Base-by-base conservation (phyloP, 768 basidiomycete species). In the Panaeolus cyanescens region DNA sequence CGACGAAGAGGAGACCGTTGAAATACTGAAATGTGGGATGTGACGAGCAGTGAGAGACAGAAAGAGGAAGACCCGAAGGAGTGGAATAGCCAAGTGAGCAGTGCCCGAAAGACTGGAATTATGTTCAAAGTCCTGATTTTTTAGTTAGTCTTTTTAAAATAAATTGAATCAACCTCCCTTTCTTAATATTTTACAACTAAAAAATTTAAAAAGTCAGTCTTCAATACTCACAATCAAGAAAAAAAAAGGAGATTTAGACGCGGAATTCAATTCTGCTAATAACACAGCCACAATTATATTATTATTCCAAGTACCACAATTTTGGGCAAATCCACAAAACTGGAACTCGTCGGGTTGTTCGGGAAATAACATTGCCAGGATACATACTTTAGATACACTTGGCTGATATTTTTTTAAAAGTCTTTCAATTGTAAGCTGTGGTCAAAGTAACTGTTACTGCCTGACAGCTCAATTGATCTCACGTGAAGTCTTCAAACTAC, bases 11-110 rank as follows among this genome's bases (percentile, higher is more conserved):
- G 59, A 67, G 58, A 50, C 60, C 62, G 59, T 45, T n/a, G 50
- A 61, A 42, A 64, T 54, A 32, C 36, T 36, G 40, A 56, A 42
- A 34, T 55, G 61, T 62, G 62, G 68, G 65, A 67, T 62, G 57
- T 42, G 54, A 63, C 7, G 45, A 28, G 45, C 25, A 42, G 50
- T 64, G 69, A 57, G 67, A 66, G 70, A 64, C 63, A 67, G 66
- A 67, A 65, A 65, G 63, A 67, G 63, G 64, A 66, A 64, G 75
- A 79, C 76, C 77, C 78, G 74, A 77, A 65, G 75, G 72, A 79
- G 73, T 78, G 78, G 78, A 72, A 72, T 68, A 66, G 65, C 67
- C 70, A 72, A 73, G 70, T 65, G 65, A 60, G 65, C 61, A 67
- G 69, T 64, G 62, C 70, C 55, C 58, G 65, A 42, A 53, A 56